Percentiles rank a stretch among this genome's conserved stretches.
Evolutionary conservation across 2,329 filamentous ascomycete genomes (phyloP).

Genomic region (Thelonectria discophora): DNA sequence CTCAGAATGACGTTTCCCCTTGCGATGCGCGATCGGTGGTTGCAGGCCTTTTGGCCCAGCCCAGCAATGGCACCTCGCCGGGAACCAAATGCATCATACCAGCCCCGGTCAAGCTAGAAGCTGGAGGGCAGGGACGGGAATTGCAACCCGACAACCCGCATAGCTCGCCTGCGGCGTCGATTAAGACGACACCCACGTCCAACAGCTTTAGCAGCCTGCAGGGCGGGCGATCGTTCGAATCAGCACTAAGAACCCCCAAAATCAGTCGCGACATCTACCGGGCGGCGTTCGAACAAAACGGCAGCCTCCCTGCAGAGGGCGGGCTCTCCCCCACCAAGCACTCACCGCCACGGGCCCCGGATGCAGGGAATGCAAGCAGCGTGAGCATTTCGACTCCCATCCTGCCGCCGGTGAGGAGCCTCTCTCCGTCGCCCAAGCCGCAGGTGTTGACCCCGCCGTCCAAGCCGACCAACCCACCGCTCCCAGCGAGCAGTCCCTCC

Average conservation of each 20-base stretch:
- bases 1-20: conserved; percentile 26
- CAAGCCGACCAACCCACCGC: conserved; percentile 54
- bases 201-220: conserved; percentile 38
- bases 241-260: conserved; percentile 41
- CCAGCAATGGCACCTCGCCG: conserved; percentile 22
- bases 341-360: conserved; percentile 54
- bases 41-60: conserved; percentile 9
- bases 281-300: conserved; percentile 42
- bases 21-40: conserved; percentile 13
- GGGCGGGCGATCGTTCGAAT: conserved; percentile 37
- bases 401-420: conserved; percentile 64
- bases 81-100: conserved; percentile 34
- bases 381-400: conserved; percentile 53
- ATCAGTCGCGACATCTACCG: conserved; percentile 42
- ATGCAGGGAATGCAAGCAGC: conserved; percentile 40
- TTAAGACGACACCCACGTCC: conserved; percentile 38
- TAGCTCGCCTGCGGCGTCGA: conserved; percentile 33
- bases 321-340: conserved; percentile 63
- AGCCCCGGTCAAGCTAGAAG: conserved; percentile 37
- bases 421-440: conserved; percentile 66
- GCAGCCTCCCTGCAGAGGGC: conserved; percentile 53
- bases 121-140: conserved; percentile 21
- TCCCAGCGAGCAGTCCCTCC: conserved; percentile 29
- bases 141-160: conserved; percentile 24
- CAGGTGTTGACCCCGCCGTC: conserved; percentile 67